Percentiles rank a stretch among this genome's conserved stretches.
Conservation (phyloP, 352 stramenopile species). For the Globisporangium paddicum region DNA sequence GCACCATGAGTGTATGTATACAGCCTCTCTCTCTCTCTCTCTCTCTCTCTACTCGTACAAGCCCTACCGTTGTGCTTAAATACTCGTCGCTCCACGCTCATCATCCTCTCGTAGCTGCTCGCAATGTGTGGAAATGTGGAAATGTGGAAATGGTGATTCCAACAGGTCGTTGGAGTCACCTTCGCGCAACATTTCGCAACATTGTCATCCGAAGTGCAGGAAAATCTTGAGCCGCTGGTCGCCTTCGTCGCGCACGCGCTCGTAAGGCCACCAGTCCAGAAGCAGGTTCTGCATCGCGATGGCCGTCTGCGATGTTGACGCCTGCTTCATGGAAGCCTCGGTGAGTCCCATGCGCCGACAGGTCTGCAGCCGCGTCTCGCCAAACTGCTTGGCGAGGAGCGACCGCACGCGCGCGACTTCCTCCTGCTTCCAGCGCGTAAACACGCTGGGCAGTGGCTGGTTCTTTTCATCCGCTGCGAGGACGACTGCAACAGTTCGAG, state of each 20-base stretch:
- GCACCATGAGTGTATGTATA: constrained; percentile 4
- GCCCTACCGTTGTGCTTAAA: constrained; percentile 66
- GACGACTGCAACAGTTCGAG: constrained; percentile 1
- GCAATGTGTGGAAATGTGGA: not conserved
- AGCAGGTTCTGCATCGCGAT: constrained; percentile 62
- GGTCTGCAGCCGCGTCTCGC: constrained; percentile 47
- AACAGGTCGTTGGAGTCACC: constrained; percentile 15
- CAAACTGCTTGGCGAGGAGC: constrained; percentile 50
- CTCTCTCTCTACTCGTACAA: constrained; percentile 4
- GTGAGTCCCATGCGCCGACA: constrained; percentile 68
- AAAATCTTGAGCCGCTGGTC: constrained; percentile 68
- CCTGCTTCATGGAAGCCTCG: constrained; percentile 43
- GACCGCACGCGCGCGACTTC: constrained; percentile 38
- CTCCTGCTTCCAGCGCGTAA: constrained; percentile 45
- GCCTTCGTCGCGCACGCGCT: constrained; percentile 41
- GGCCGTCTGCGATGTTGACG: constrained; percentile 43
- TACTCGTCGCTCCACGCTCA: constrained; percentile 34
- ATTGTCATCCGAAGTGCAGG: constrained; percentile 58
- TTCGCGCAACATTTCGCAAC: constrained; percentile 30
- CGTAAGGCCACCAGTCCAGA: constrained; percentile 35
- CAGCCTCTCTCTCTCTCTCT: not conserved
- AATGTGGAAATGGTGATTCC: not conserved
- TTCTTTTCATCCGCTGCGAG: not conserved
- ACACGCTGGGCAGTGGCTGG: constrained; percentile 34
- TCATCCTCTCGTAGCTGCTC: constrained; percentile 15